Evolutionary conservation across 768 basidiomycete species (phyloP).

Genomic region (Psilocybe sp.): DNA sequence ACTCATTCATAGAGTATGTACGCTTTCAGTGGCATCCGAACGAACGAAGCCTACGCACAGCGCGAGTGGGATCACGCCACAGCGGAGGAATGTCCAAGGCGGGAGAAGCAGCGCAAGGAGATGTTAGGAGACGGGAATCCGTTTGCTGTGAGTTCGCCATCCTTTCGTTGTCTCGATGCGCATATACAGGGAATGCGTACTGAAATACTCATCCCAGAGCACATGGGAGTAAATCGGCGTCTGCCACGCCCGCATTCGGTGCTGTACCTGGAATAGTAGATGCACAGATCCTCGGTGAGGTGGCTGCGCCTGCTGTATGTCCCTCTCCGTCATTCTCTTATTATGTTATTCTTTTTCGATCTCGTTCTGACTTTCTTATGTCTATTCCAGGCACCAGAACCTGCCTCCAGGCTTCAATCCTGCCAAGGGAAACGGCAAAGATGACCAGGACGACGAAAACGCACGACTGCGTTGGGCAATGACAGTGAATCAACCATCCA

Average conservation of each 20-base stretch:
- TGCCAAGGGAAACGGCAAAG: constrained; percentile 19
- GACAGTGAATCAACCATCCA: too few relatives aligned
- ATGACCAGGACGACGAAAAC: constrained; percentile 29
- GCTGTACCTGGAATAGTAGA: too few relatives aligned
- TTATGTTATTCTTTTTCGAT: too few relatives aligned
- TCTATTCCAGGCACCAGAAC: too few relatives aligned
- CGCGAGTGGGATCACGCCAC: constrained; percentile 36
- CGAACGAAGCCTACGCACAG: constrained; percentile 61
- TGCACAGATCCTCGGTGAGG: constrained; percentile 60
- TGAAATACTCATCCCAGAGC: too few relatives aligned
- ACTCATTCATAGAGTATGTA: too few relatives aligned
- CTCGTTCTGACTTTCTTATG: too few relatives aligned
- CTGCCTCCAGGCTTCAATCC: constrained; percentile 1
- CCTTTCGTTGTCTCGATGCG: not conserved
- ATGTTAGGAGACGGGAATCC: constrained; percentile 17
- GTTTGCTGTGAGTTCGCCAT: constrained; percentile 21
- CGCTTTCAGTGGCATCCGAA: constrained; percentile 63
- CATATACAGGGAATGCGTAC: too few relatives aligned
- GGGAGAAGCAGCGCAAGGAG: constrained; percentile 11
- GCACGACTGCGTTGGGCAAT: too few relatives aligned
- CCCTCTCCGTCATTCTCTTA: too few relatives aligned
- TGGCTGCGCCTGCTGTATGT: too few relatives aligned
- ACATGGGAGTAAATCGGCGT: constrained; percentile 13
- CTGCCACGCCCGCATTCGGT: constrained; percentile 33
- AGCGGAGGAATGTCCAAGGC: constrained; percentile 24